phyloP scores from a whole-genome alignment of 2,329 filamentous ascomycete genomes.

The Fusarium oxysporum region DNA sequence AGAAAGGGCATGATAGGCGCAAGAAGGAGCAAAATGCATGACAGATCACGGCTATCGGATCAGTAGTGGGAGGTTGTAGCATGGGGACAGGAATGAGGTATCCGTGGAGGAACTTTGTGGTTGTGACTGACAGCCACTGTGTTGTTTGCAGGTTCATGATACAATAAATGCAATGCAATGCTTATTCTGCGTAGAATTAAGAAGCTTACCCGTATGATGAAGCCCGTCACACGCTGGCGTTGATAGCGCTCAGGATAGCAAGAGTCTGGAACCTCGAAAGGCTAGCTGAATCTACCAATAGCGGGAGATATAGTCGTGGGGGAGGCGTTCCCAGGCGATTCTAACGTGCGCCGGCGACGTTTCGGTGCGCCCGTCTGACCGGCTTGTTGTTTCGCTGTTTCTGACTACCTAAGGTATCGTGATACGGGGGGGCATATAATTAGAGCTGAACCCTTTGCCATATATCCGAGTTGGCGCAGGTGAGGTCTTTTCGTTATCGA shows the following conservation, averaged over 20 bases:
- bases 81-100: slow-evolving; percentile 28
- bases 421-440: slow-evolving; percentile 7
- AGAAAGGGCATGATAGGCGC: slow-evolving; percentile 28
- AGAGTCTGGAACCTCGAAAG: slow-evolving; percentile 40
- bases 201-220: slow-evolving; percentile 35
- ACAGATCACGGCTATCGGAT: slow-evolving; percentile 37
- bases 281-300: slow-evolving; percentile 24
- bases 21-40: slow-evolving; percentile 27
- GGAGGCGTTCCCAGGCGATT: slow-evolving; percentile 26
- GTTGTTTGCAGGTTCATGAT: not conserved
- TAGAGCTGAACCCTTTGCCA: slow-evolving; percentile 2
- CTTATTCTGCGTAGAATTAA: not conserved
- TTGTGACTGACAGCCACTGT: not conserved
- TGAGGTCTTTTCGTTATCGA: not conserved
- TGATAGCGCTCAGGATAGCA: not conserved
- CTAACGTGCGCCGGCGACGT: slow-evolving; percentile 19
- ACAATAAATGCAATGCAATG: not conserved
- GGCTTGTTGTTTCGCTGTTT: not conserved
- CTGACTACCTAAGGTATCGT: not conserved
- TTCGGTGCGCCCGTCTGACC: slow-evolving; percentile 30
- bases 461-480: not conserved
- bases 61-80: slow-evolving; percentile 12
- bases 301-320: slow-evolving; percentile 16
- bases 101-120: slow-evolving; percentile 14
- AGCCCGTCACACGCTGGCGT: slow-evolving; percentile 14